A percentile compares a stretch with the other conserved stretches of the same genome.
These are phyloP conservation scores for Deakozyma indianensis DNA, from an alignment of 805 yeast genomes.

Conservation along the genomic window DNA sequence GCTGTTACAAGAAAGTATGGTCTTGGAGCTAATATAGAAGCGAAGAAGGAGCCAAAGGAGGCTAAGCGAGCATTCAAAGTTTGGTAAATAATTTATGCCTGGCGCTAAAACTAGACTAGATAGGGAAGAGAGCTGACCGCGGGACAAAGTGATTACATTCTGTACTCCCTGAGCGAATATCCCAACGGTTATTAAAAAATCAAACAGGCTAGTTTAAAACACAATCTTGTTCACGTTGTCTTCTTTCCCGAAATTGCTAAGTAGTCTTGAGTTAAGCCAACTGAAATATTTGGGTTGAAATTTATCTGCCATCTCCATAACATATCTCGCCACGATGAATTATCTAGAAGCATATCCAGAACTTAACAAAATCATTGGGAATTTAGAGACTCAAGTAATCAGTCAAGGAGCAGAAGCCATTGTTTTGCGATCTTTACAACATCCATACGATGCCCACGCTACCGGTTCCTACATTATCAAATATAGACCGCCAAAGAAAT, in stretches of 20 bases:
- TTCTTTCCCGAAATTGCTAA: too few relatives aligned
- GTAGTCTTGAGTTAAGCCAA: too few relatives aligned
- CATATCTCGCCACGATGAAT: too few relatives aligned
- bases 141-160: too few relatives aligned
- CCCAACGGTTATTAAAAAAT: too few relatives aligned
- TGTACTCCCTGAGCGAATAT: too few relatives aligned
- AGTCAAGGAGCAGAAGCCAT: constrained; percentile 18
- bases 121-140: too few relatives aligned
- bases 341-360: neutral
- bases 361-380: neutral
- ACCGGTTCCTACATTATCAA: constrained; percentile 46
- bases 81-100: neutral
- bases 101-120: neutral
- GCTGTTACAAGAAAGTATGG: constrained; percentile 56
- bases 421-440: constrained; percentile 5
- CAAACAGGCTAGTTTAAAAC: too few relatives aligned
- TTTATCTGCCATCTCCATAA: too few relatives aligned
- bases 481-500: constrained; percentile 80
- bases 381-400: constrained; percentile 7
- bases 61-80: constrained; percentile 27
- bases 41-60: too few relatives aligned
- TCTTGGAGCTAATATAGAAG: constrained; percentile 33
- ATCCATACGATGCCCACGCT: constrained; percentile 7
- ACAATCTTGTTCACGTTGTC: too few relatives aligned
- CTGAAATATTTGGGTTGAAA: too few relatives aligned